Evolutionary conservation across 129 eudicot genomes (phyloP).

Genomic region (Ambrosia artemisiifolia): DNA sequence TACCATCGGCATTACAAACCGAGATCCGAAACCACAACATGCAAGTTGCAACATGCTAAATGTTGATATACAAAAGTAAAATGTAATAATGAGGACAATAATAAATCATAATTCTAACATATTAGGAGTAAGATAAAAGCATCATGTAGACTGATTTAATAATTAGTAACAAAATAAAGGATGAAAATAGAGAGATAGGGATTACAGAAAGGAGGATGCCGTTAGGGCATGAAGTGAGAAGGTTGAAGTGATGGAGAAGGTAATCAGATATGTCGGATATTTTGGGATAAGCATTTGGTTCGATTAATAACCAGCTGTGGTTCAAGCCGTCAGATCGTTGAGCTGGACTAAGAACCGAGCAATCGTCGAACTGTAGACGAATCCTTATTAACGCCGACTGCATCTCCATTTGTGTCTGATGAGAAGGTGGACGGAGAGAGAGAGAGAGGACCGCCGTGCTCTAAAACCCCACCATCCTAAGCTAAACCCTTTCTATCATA

Average conservation of each 20-base stretch:
- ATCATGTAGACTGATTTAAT: too few relatives aligned
- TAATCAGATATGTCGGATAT: slow-evolving; percentile 49
- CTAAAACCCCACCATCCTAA: slow-evolving; percentile 10
- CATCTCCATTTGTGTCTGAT: neutral
- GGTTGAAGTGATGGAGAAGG: slow-evolving; percentile 51
- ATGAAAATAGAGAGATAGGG: neutral
- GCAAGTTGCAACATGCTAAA: neutral
- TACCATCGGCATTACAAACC: neutral
- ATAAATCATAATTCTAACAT: too few relatives aligned
- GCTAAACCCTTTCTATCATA: neutral
- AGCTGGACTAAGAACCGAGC: slow-evolving; percentile 35
- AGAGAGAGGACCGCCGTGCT: slow-evolving; percentile 2
- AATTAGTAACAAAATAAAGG: neutral
- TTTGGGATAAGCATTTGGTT: slow-evolving; percentile 47
- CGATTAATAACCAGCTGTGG: slow-evolving; percentile 55
- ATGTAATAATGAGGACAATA: too few relatives aligned
- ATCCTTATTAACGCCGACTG: slow-evolving; percentile 6
- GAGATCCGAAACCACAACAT: neutral
- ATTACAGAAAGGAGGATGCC: slow-evolving; percentile 70
- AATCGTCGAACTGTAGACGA: slow-evolving; percentile 57
- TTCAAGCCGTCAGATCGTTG: slow-evolving; percentile 49
- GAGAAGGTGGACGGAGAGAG: neutral
- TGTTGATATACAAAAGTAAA: neutral
- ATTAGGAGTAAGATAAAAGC: too few relatives aligned
- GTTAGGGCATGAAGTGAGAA: slow-evolving; percentile 63